Base-by-base conservation (phyloP, 176 grass and related monocot species). In the Oryza coarctata region DNA sequence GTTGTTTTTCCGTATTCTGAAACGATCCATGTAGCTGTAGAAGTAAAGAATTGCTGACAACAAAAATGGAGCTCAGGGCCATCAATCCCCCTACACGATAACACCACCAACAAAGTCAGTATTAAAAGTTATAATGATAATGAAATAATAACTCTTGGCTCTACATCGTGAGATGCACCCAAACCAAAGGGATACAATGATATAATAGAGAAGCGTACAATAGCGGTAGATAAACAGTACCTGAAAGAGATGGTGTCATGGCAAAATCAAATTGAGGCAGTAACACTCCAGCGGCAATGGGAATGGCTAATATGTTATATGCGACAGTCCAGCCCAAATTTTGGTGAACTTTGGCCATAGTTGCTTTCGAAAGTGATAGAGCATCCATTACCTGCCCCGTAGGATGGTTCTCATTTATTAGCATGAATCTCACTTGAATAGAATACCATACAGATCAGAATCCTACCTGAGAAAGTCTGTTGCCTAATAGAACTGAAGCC, bases 171-270 rank as follows among this genome's bases (percentile, higher is more conserved):
- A 5, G 47, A 50, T 50, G 47, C 47, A 50, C 17, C 18, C 41
- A 57, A n/a, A 57, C 18, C 50, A 57, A 18, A 57, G 7, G 18
- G 18, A 22, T 57, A 57, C 50, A 2, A 35, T 12, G 17, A 0
- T 4, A 0, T 47, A 13, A 15, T 47, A 13, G 0, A 47, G 14
- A 47, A 5, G 14, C 14, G 3, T 47, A 47, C 44, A 47, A 17
- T 47, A 13, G 15, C 45, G 7, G 52, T 32, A 2, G 74, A 43
- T 60, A 63, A 63, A 12, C 14, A 80, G 82, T 82, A 91, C 95
- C 95, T 82, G 95, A 94, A 52, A 98, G 70, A 82, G 95, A 98
- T 15, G 95, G 95, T 61, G 95, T 93, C 95, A 98, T 95, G 75
- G 95, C 92, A 27, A 98, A 93, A 89, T 93, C 92, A 82, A 93